A percentile compares a stretch with the other conserved stretches of the same genome.
Conservation (phyloP, 805 yeast species). For the Tetrapisispora phaffii region DNA sequence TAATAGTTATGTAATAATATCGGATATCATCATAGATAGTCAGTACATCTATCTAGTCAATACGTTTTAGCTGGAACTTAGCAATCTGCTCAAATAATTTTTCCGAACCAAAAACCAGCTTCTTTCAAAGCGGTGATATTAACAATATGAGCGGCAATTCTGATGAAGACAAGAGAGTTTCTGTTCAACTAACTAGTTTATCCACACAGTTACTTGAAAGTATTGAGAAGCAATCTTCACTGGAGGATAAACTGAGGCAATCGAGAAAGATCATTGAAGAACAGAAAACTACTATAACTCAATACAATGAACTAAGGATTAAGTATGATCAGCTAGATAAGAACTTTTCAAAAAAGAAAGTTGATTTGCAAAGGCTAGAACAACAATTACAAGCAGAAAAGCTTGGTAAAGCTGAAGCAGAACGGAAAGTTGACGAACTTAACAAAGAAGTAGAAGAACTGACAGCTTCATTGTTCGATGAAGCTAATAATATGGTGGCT, state of each 20-base stretch:
- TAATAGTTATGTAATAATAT: no score
- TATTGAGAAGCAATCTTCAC: conserved; percentile 44
- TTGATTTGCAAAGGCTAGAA: conserved; percentile 28
- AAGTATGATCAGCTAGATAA: conserved; percentile 29
- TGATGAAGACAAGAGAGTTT: conserved; percentile 37
- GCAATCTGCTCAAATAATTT: no score
- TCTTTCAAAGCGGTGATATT: background rate
- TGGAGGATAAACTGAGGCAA: conserved; percentile 42
- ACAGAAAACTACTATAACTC: conserved; percentile 14
- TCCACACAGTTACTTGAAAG: conserved; percentile 54
- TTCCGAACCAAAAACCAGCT: no score
- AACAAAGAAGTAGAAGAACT: conserved; percentile 72
- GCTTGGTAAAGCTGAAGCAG: conserved; percentile 40
- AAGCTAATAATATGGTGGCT: conserved; percentile 78
- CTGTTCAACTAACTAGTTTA: conserved; percentile 45
- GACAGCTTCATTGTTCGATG: conserved; percentile 66
- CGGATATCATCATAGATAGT: no score
- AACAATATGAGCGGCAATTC: conserved; percentile 8
- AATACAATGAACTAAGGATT: conserved; percentile 26
- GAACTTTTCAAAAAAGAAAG: conserved; percentile 12
- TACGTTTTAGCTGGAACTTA: no score
- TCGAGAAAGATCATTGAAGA: conserved; percentile 29
- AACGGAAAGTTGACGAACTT: conserved; percentile 47
- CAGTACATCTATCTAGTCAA: no score
- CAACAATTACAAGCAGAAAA: conserved; percentile 24